Evolutionary conservation across 2,329 filamentous ascomycete species (phyloP), one percentile per base, ranked within the genome.

Genomic region (Lecanoromycetidae sp.): DNA sequence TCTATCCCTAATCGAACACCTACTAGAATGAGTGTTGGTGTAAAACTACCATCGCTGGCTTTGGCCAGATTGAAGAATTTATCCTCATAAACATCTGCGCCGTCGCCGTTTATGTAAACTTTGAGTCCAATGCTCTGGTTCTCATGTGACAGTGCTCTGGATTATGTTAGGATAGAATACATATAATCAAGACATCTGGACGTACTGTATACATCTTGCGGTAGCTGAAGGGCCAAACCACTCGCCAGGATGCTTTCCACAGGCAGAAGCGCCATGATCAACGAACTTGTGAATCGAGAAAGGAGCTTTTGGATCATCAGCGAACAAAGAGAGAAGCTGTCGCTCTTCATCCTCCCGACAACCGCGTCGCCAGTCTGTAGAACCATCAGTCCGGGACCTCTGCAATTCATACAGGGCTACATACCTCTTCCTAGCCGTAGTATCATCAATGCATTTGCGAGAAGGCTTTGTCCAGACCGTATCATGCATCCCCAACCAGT

Each of bases 401-500:
- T 3, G 30, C 29, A 20, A 39, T 13, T 35, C 15, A n/a, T 25
- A 26, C 20, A 22, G 33, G 22, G 42, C 15, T 43, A 35, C 40
- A 37, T 71, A 87, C 85, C 83, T 74, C 91, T 79, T 17, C 91
- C 90, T 19, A 95, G 68, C 32, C 75, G 71, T 39, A 88, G 68
- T 46, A 84, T 74, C 15, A 78, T 67, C 57, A 96, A 71, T 1
- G 90, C 75, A 64, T 96, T 98, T 36, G 90, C 90, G 34, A 98
- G 71, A 22, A 98, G 72, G 58, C 86, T 90, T 68, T 98, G 91
- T 3, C 91, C 91, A 5, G 90, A 95, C 50, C 91, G 75, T 57
- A 98, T 96, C 91, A 98, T 98, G 61, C 91, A 98, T 0, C 91
- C 91, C 87, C 93, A 98, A 43, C 91, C 91, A 8, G 86, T 88